phyloP scores from a whole-genome alignment of 148 eudicot species.

The Euryodendron excelsum region DNA sequence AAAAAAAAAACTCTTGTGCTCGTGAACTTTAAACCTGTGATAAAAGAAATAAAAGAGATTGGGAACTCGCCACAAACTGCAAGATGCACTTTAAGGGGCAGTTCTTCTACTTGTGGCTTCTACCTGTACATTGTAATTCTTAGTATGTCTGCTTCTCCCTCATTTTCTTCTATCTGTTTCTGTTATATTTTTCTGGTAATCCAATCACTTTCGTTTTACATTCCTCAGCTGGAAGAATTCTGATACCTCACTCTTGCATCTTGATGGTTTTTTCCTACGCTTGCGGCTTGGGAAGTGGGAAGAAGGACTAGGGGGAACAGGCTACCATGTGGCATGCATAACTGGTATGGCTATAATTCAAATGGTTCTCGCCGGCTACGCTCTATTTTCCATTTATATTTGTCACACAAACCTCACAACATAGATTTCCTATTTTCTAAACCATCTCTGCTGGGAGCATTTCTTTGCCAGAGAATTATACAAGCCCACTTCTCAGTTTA shows the following conservation, averaged over 20 bases:
- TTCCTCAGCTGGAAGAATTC: constrained; percentile 53
- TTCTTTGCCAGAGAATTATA: not conserved
- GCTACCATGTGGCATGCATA: constrained; percentile 60
- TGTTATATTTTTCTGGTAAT: not conserved
- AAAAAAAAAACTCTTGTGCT: not conserved
- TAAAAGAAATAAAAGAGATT: not conserved
- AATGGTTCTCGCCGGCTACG: no score
- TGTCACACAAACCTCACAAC: no score
- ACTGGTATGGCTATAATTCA: constrained; percentile 49
- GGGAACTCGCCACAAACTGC: not conserved
- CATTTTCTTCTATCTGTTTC: not conserved
- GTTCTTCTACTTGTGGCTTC: not conserved
- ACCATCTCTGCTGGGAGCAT: no score
- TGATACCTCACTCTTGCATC: constrained; percentile 20
- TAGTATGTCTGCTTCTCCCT: no score
- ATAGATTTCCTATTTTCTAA: no score
- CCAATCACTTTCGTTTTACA: not conserved
- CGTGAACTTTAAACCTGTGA: not conserved
- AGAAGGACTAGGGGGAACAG: constrained; percentile 43
- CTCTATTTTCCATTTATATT: no score
- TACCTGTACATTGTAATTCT: not conserved
- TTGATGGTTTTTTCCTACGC: constrained; percentile 58
- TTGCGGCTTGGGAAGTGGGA: constrained; percentile 54
- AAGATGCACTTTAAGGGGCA: not conserved
- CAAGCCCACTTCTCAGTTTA: not conserved